Evolutionary conservation across 257 asterid species (phyloP).

Genomic region (Fraxinus quadrangulata): DNA sequence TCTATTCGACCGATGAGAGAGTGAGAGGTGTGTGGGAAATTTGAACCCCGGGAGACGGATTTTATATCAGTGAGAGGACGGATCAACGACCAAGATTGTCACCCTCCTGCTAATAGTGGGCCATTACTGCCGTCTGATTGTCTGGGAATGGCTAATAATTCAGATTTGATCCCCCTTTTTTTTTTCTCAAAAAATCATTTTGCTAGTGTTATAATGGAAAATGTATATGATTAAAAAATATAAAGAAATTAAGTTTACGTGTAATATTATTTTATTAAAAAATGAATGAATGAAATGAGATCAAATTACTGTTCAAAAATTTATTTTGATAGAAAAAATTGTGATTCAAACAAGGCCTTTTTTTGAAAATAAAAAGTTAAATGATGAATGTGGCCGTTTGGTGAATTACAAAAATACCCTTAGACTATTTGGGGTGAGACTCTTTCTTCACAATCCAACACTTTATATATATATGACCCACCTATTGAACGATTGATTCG

Average conservation of each 20-base stretch:
- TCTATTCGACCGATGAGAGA: not conserved
- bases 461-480: too few species aligned
- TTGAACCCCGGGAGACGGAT: not conserved
- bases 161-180: not conserved
- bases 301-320: too few species aligned
- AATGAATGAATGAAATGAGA: too few species aligned
- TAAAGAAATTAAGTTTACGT: too few species aligned
- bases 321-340: too few species aligned
- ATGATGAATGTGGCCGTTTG: not conserved
- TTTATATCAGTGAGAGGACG: not conserved
- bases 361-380: not conserved
- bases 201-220: too few species aligned
- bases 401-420: not conserved
- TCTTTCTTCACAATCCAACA: too few species aligned
- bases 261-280: too few species aligned
- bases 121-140: not conserved
- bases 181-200: too few species aligned
- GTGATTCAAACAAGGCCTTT: too few species aligned
- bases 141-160: not conserved
- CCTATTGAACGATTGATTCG: too few species aligned
- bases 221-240: too few species aligned
- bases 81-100: not conserved
- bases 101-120: not conserved
- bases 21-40: not conserved
- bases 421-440: not conserved